Evolutionary conservation across 2,329 filamentous ascomycete genomes (phyloP), one percentile per base, ranked within the genome.

Genomic region (Aspergillus phoenicis): DNA sequence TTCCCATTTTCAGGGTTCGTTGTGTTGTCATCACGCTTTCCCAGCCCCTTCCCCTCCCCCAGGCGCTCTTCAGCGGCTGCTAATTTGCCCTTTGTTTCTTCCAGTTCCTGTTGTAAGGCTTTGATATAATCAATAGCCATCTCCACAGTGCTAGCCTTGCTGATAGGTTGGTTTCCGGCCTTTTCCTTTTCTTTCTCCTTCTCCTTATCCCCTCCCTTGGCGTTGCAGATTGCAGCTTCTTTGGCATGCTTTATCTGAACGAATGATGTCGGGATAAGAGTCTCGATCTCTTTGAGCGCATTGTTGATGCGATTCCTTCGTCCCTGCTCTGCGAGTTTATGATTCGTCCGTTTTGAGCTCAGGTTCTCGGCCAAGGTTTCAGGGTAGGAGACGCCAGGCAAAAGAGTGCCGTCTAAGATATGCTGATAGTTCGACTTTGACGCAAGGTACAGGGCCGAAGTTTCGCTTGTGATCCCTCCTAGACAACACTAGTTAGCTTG

Each of bases 361-460:
- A 99, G 81, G 66, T 97, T 97, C 22, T 93, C 96, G 6, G 93
- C 96, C 45, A 99, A 83, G 55, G 93, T 91, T 68, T 91, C 92
- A 0, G 94, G 93, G 68, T 97, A 98, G 1, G 90, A 90, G 11
- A 97, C 90, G 11, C 94, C 94, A 0, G 93, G 93, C 0, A 97
- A 87, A 59, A 89, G 89, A 54, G 93, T 98, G 52, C 95, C 95
- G 74, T 98, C 95, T 10, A 99, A 80, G 39, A 99, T 95, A 70
- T 97, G 96, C 71, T 98, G 94, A 71, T 99, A 99, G 72, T 99
- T 99, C 2, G 94, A 98, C 75, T 98, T 98, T 15, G 91, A 92
- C 38, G 93, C 91, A 28, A 99, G 84, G 48, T 98, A 84, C 28
- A 92, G 84, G n/a, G 87, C 86, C 60, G 87, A 87, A 3, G 83